Evolutionary conservation across 2,329 filamentous ascomycete genomes (phyloP).

Genomic region (Trichoderma hamatum): DNA sequence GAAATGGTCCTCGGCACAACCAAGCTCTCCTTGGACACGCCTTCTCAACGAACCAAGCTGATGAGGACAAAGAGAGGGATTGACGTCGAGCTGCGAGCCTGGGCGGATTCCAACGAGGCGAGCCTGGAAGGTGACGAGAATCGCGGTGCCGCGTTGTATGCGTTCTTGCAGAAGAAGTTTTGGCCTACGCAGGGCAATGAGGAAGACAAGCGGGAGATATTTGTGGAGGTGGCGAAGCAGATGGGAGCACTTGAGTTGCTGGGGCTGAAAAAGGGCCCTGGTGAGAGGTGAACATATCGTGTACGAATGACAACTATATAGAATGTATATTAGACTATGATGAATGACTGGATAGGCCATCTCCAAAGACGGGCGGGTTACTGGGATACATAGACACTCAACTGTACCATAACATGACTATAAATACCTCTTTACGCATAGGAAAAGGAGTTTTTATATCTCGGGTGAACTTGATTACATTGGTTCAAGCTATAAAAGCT

Average conservation of each 20-base stretch:
- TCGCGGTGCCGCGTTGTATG: constrained; percentile 46
- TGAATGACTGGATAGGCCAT: constrained; percentile 8
- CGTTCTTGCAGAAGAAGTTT: constrained; percentile 47
- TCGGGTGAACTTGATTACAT: not conserved
- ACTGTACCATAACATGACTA: constrained; percentile 16
- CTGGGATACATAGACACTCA: constrained; percentile 1
- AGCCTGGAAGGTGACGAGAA: constrained; percentile 40
- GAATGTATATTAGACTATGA: constrained; percentile 25
- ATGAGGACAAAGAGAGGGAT: constrained; percentile 48
- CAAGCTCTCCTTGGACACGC: constrained; percentile 48
- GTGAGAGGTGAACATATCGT: not conserved
- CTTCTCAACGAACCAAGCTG: constrained; percentile 46
- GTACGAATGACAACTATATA: not conserved
- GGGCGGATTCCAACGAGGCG: constrained; percentile 38
- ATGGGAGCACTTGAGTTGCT: constrained; percentile 49
- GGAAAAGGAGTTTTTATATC: not conserved
- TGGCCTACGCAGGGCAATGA: constrained; percentile 38
- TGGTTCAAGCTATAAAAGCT: not conserved
- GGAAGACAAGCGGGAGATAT: constrained; percentile 33
- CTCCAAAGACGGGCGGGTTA: not conserved
- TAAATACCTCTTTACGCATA: not conserved
- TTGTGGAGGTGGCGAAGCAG: constrained; percentile 43
- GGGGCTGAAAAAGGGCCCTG: constrained; percentile 26
- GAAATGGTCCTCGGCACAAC: constrained; percentile 52
- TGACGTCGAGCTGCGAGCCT: constrained; percentile 43